Evolutionary conservation across 2,329 filamentous ascomycete genomes (phyloP).

Genomic region (Fusarium pilosicola): DNA sequence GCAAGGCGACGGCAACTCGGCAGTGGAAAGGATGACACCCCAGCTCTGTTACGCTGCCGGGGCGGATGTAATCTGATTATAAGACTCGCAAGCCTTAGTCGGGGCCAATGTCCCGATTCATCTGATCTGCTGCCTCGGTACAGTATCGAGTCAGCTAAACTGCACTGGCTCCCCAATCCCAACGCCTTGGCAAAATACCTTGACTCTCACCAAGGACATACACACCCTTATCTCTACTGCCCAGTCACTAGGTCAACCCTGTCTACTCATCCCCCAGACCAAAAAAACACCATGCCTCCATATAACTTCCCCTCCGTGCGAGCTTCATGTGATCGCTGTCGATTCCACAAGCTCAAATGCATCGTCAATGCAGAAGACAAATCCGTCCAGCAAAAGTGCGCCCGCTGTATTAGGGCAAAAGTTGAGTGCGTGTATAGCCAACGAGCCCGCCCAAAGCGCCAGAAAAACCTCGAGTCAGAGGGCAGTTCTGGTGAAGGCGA

Average conservation of each 20-base stretch:
- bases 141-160: not conserved
- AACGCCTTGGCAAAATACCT: not conserved
- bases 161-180: not conserved
- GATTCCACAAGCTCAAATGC: slow-evolving; percentile 2
- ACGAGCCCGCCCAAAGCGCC: not conserved
- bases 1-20: not conserved
- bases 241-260: not conserved
- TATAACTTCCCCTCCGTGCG: not conserved
- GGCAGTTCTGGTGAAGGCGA: not conserved
- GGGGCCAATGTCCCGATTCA: not conserved
- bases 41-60: not conserved
- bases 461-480: not conserved
- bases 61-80: not conserved
- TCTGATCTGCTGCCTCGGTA: not conserved
- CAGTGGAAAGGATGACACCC: not conserved
- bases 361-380: not conserved
- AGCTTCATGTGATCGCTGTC: not conserved
- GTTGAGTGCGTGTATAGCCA: not conserved
- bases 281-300: not conserved
- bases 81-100: not conserved
- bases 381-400: not conserved
- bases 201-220: not conserved
- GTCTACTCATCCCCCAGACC: not conserved
- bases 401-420: not conserved
- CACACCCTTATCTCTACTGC: not conserved